A percentile compares a stretch with the other conserved stretches of the same genome.
Conservation (phyloP, 1,284 basidiomycete genomes). For the Pterulicium gracile region DNA sequence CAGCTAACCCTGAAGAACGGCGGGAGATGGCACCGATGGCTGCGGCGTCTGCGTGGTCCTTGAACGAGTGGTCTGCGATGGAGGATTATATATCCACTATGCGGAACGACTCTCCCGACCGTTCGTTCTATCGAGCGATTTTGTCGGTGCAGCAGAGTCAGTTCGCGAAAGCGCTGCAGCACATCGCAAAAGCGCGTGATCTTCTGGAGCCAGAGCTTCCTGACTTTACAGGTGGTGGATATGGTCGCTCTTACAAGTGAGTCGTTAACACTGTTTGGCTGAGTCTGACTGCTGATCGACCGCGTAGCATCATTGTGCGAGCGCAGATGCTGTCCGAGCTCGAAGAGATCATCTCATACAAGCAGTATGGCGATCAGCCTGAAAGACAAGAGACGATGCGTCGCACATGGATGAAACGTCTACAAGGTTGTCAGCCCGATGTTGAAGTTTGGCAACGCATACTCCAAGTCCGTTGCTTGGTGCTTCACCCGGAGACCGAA, state of each 20-base stretch:
- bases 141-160: slow-evolving; percentile 94
- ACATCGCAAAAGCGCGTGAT: slow-evolving; percentile 94
- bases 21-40: slow-evolving; percentile 94
- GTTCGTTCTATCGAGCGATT: slow-evolving; percentile 95
- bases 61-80: slow-evolving; percentile 98
- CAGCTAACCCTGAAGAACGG: slow-evolving; percentile 76
- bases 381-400: slow-evolving; percentile 82
- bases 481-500: slow-evolving; percentile 90
- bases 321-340: slow-evolving; percentile 98
- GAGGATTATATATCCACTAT: slow-evolving; percentile 95
- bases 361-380: slow-evolving; percentile 89
- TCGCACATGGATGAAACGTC: slow-evolving; percentile 90
- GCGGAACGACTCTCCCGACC: slow-evolving; percentile 89
- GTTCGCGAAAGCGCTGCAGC: slow-evolving; percentile 81
- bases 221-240: slow-evolving; percentile 90
- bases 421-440: slow-evolving; percentile 95
- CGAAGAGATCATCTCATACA: slow-evolving; percentile 96
- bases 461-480: slow-evolving; percentile 90
- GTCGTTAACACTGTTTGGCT: slow-evolving; percentile 5
- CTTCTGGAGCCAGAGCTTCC: slow-evolving; percentile 88
- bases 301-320: slow-evolving; percentile 79
- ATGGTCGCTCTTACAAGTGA: slow-evolving; percentile 93
- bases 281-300: slow-evolving; percentile 5
- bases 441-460: slow-evolving; percentile 99
- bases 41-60: slow-evolving; percentile 93